Evolutionary conservation across 2,329 filamentous ascomycete species (phyloP).

Genomic region (Fusarium sp.): DNA sequence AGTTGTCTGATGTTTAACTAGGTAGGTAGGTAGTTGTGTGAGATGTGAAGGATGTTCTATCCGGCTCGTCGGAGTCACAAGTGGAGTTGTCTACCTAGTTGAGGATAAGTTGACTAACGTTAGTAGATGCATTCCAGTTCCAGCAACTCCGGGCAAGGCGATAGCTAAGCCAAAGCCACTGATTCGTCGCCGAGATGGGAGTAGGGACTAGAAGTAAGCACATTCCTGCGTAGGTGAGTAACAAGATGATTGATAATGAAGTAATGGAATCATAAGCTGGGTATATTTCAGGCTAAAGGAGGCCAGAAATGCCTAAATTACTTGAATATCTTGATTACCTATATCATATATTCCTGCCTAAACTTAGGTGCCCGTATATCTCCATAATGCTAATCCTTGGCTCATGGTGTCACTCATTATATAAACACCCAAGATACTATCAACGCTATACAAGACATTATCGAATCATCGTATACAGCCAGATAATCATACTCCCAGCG

Average conservation of each 20-base stretch:
- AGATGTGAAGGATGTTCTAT: conserved; percentile 5
- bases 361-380: too few relatives aligned
- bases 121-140: conserved; percentile 7
- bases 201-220: too few relatives aligned
- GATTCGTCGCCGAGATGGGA: conserved; percentile 14
- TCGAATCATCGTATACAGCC: not conserved
- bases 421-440: not conserved
- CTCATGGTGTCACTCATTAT: conserved; percentile 16
- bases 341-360: too few relatives aligned
- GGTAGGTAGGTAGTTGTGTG: not conserved
- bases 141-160: conserved; percentile 20
- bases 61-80: conserved; percentile 3
- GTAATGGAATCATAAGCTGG: too few relatives aligned
- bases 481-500: not conserved
- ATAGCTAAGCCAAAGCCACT: conserved; percentile 23
- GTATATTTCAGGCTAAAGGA: too few relatives aligned
- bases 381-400: not conserved
- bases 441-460: not conserved
- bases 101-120: too few relatives aligned
- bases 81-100: conserved; percentile 5
- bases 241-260: too few relatives aligned
- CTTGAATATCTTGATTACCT: too few relatives aligned
- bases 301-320: too few relatives aligned
- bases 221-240: too few relatives aligned
- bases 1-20: not conserved